Evolutionary conservation across 225 moss, liverwort and hornwort genomes (phyloP).

Genomic region (Sphagnum contortum): DNA sequence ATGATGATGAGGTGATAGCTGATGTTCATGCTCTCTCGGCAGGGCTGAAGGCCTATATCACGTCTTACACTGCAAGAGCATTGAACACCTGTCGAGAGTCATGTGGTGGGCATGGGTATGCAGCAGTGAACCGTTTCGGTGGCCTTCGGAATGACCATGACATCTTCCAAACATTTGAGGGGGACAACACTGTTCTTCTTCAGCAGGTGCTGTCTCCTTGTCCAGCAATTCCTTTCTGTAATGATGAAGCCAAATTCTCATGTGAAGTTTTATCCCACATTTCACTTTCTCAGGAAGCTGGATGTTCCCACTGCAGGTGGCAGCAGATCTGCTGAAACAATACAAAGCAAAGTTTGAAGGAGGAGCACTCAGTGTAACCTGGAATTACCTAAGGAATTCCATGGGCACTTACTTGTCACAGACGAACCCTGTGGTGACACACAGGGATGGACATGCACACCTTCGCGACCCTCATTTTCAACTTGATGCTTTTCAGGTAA

Average conservation of each 20-base stretch:
- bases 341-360: slow-evolving; percentile 66
- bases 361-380: slow-evolving; percentile 62
- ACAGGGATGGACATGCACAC: slow-evolving; percentile 67
- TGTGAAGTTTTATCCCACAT: not conserved
- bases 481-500: slow-evolving; percentile 78
- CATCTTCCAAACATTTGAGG: slow-evolving; percentile 84
- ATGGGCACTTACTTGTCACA: slow-evolving; percentile 73
- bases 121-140: slow-evolving; percentile 79
- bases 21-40: slow-evolving; percentile 81
- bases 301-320: slow-evolving; percentile 32
- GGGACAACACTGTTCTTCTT: slow-evolving; percentile 73
- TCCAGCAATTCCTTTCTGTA: not conserved
- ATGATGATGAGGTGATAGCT: slow-evolving; percentile 65
- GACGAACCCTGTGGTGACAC: slow-evolving; percentile 76
- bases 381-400: slow-evolving; percentile 69
- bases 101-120: slow-evolving; percentile 84
- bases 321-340: slow-evolving; percentile 66
- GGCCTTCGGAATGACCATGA: slow-evolving; percentile 74
- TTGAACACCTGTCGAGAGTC: slow-evolving; percentile 75
- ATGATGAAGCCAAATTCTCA: not conserved
- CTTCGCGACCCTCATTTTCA: slow-evolving; percentile 72
- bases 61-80: slow-evolving; percentile 76
- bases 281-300: not conserved
- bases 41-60: slow-evolving; percentile 78
- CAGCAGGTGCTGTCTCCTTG: slow-evolving; percentile 42